These are phyloP conservation scores for Fagopyrum tataricum DNA, from an alignment of 148 eudicot species.

Conservation along the genomic window DNA sequence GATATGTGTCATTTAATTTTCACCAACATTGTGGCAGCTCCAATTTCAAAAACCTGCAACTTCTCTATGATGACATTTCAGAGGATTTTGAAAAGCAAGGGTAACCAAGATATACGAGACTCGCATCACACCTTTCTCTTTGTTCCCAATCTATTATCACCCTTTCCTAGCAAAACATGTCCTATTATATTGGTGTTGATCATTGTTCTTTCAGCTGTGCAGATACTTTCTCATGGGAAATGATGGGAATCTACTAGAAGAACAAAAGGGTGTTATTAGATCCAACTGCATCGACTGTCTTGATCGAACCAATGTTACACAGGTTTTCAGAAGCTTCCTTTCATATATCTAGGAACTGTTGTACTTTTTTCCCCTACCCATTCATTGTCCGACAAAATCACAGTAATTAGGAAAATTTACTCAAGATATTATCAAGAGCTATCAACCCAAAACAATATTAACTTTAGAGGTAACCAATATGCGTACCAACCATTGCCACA, in stretches of 20 bases:
- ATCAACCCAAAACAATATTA: too few relatives aligned
- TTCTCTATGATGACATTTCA: constrained; percentile 62
- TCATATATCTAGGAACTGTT: not conserved
- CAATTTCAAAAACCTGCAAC: constrained; percentile 57
- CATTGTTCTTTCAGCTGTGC: constrained; percentile 48
- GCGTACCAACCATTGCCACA: too few relatives aligned
- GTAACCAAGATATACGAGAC: constrained; percentile 35
- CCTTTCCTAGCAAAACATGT: not conserved
- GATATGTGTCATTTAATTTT: constrained; percentile 83
- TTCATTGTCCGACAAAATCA: not conserved
- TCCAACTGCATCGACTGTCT: constrained; percentile 97
- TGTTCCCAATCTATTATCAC: not conserved
- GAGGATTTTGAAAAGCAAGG: constrained; percentile 80
- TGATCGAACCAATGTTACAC: constrained; percentile 96
- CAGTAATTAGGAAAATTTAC: too few relatives aligned
- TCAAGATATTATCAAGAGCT: too few relatives aligned
- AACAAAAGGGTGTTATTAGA: constrained; percentile 80
- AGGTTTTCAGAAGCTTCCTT: constrained; percentile 42
- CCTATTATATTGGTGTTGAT: constrained; percentile 24
- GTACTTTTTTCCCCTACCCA: not conserved
- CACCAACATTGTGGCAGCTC: constrained; percentile 70
- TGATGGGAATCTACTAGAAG: constrained; percentile 42
- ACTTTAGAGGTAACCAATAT: too few relatives aligned
- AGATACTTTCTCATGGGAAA: constrained; percentile 73
- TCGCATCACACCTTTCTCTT: not conserved